Conservation (phyloP, 805 yeast genomes). For the Wickerhamomyces xylosicus region DNA sequence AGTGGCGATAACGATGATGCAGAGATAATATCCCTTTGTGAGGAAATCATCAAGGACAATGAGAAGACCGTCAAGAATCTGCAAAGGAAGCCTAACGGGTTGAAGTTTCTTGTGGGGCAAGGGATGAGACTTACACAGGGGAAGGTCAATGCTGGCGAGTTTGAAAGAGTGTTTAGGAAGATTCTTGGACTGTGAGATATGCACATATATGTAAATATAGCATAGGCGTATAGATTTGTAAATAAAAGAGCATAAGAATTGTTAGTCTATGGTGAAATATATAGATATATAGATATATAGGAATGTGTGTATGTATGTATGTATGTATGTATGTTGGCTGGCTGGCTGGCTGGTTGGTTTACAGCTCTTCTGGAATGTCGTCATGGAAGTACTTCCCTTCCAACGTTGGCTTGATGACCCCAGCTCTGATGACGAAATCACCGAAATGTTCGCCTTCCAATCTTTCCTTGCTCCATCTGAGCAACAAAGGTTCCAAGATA, state of each 20-base stretch:
- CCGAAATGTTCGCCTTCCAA: conserved; percentile 90
- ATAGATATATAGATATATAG: too few species aligned
- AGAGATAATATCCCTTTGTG: conserved; percentile 21
- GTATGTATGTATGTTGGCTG: too few species aligned
- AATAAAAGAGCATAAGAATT: too few species aligned
- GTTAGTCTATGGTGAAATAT: too few species aligned
- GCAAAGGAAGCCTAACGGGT: conserved; percentile 41
- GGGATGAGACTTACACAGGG: conserved; percentile 81
- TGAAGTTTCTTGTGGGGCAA: conserved; percentile 75
- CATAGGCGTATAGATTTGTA: too few species aligned
- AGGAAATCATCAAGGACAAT: conserved; percentile 29
- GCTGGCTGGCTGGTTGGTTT: too few species aligned
- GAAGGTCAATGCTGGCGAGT: conserved; percentile 24
- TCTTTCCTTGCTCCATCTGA: conserved; percentile 91
- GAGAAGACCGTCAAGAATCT: conserved; percentile 49
- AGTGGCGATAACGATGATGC: conserved; percentile 1
- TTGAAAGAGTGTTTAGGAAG: conserved; percentile 25
- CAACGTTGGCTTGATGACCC: conserved; percentile 78
- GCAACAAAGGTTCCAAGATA: conserved; percentile 75
- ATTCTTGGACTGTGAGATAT: conserved; percentile 4
- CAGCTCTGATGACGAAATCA: conserved; percentile 79
- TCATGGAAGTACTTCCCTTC: conserved; percentile 96
- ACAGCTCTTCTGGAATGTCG: conserved; percentile 55
- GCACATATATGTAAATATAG: too few species aligned
- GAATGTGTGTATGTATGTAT: too few species aligned